Percentiles rank a stretch among this genome's conserved stretches.
These are phyloP conservation scores for Annulohypoxylon bovei DNA, from an alignment of 495 filamentous ascomycete species.

Conservation along the genomic window DNA sequence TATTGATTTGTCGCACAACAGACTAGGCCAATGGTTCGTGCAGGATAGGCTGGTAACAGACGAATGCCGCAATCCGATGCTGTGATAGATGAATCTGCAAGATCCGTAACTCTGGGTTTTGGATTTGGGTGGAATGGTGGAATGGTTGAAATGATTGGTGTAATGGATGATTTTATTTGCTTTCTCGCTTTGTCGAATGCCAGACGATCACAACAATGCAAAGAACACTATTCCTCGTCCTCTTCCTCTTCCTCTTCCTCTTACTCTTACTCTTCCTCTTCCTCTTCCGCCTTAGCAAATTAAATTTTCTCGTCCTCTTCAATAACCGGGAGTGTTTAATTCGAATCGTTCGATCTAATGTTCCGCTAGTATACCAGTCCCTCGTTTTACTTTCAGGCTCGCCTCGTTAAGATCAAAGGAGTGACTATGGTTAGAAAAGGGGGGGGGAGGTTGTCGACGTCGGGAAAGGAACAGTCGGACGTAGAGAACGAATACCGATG, in stretches of 20 bases:
- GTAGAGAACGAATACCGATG: slow-evolving; percentile 24
- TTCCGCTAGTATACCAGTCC: slow-evolving; percentile 13
- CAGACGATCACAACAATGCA: slow-evolving; percentile 12
- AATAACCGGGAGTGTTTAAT: not conserved
- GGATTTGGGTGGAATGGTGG: slow-evolving; percentile 23
- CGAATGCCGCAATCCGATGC: slow-evolving; percentile 40
- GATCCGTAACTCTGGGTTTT: slow-evolving; percentile 14
- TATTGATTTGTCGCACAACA: slow-evolving; percentile 32
- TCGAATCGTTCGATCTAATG: slow-evolving; percentile 11
- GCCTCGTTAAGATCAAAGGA: slow-evolving; percentile 33
- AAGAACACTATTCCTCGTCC: not conserved
- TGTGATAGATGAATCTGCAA: slow-evolving; percentile 29
- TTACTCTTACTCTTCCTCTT: too few relatives aligned
- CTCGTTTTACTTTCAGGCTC: not conserved
- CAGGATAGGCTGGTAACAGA: slow-evolving; percentile 44
- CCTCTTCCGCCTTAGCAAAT: not conserved
- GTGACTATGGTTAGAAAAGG: slow-evolving; percentile 29
- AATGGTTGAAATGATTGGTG: slow-evolving; percentile 29
- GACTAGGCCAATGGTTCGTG: slow-evolving; percentile 42
- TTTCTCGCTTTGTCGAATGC: slow-evolving; percentile 18
- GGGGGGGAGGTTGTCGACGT: slow-evolving; percentile 1
- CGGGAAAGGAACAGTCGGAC: slow-evolving; percentile 21
- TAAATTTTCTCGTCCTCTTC: slow-evolving; percentile 3
- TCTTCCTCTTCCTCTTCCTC: slow-evolving; percentile 6
- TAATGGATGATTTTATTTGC: slow-evolving; percentile 1